Conservation (phyloP, 306 rosid species). For the Fagus crenata region DNA sequence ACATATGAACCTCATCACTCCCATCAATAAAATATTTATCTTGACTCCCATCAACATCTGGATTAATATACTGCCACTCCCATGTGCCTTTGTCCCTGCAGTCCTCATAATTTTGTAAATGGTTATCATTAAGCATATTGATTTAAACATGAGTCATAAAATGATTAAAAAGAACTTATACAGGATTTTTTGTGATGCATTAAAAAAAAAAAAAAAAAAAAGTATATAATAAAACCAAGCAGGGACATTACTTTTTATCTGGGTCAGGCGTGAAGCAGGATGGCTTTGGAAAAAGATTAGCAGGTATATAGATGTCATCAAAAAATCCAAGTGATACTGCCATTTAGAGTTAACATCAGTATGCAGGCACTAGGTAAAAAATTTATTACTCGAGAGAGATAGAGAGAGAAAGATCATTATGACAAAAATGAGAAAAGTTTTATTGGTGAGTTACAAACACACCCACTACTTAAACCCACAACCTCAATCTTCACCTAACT, state of each 20-base stretch:
- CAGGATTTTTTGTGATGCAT: conserved; percentile 14
- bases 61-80: conserved; percentile 52
- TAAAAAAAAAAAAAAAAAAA: conserved; percentile 4
- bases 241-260: conserved; percentile 44
- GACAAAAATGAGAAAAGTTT: not conserved
- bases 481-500: too few species aligned
- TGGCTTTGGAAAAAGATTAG: conserved; percentile 54
- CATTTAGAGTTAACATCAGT: conserved; percentile 35
- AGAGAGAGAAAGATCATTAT: not conserved
- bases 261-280: conserved; percentile 45
- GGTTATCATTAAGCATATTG: conserved; percentile 13
- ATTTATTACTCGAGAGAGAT: not conserved
- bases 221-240: not conserved
- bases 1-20: conserved; percentile 52
- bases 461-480: too few species aligned
- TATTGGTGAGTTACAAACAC: too few species aligned
- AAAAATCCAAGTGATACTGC: conserved; percentile 88
- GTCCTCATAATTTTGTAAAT: not conserved
- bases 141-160: conserved; percentile 1
- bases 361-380: not conserved
- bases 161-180: not conserved
- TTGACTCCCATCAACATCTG: not conserved
- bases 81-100: conserved; percentile 58
- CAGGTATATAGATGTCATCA: conserved; percentile 69
- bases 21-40: conserved; percentile 40